Conservation (phyloP, 805 yeast genomes). For the Saccharomycopsis fermentans region DNA sequence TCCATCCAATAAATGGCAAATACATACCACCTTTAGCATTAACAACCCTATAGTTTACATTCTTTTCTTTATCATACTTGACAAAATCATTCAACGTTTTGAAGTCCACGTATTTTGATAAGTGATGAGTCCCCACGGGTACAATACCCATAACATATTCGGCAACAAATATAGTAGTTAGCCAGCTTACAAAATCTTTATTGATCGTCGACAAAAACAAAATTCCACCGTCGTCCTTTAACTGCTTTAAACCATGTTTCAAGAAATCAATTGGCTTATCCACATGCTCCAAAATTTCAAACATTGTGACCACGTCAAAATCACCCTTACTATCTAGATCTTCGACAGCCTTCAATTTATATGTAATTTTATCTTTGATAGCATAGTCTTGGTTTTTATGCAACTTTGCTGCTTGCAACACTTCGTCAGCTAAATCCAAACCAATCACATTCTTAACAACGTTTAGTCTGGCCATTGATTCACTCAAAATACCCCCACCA, state of each 20-base stretch:
- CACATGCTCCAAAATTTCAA: slow-evolving; percentile 94
- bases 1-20: slow-evolving; percentile 82
- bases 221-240: slow-evolving; percentile 69
- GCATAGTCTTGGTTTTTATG: slow-evolving; percentile 64
- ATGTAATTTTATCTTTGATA: slow-evolving; percentile 44
- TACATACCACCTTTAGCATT: slow-evolving; percentile 71
- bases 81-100: slow-evolving; percentile 63
- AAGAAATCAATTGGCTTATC: slow-evolving; percentile 71
- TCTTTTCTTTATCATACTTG: slow-evolving; percentile 25
- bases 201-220: slow-evolving; percentile 86
- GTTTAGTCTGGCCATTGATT: slow-evolving; percentile 70
- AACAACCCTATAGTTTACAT: slow-evolving; percentile 43
- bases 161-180: slow-evolving; percentile 86
- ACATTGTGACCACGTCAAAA: slow-evolving; percentile 77
- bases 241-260: slow-evolving; percentile 52
- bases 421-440: slow-evolving; percentile 78
- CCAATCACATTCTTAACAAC: slow-evolving; percentile 61
- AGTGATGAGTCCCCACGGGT: slow-evolving; percentile 87
- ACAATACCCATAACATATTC: slow-evolving; percentile 74
- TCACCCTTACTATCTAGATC: slow-evolving; percentile 36
- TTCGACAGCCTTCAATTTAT: slow-evolving; percentile 55
- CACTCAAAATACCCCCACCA: slow-evolving; percentile 95
- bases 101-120: slow-evolving; percentile 72
- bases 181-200: slow-evolving; percentile 77
- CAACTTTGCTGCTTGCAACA: slow-evolving; percentile 62